phyloP scores from a whole-genome alignment of 768 basidiomycete species.

The Agaricus sinodeliciosus region DNA sequence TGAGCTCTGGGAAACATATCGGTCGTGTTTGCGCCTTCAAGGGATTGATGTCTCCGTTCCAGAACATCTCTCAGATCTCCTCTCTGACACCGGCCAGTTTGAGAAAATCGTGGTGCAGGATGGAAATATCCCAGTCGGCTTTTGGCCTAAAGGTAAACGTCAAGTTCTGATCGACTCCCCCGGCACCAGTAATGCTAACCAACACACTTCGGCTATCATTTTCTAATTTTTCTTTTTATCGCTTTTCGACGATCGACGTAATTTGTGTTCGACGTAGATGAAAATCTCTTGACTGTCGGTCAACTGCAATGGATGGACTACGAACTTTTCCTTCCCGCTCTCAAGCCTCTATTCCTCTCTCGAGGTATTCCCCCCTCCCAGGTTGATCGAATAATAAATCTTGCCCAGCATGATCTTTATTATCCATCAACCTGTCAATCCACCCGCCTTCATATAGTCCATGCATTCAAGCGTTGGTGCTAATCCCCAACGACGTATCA shows the following conservation, averaged over 20 bases:
- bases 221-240: background rate
- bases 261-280: constrained; percentile 31
- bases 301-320: constrained; percentile 72
- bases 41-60: constrained; percentile 56
- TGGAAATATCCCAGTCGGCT: constrained; percentile 62
- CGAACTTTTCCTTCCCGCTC: constrained; percentile 56
- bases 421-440: constrained; percentile 46
- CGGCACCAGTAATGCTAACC: background rate
- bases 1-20: constrained; percentile 56
- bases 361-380: constrained; percentile 45
- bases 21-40: constrained; percentile 43
- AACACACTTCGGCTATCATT: background rate
- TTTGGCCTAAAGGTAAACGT: constrained; percentile 53
- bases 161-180: background rate
- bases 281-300: constrained; percentile 52
- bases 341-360: constrained; percentile 53
- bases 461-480: constrained; percentile 34
- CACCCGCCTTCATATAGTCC: constrained; percentile 50
- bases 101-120: constrained; percentile 49
- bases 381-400: constrained; percentile 49
- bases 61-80: constrained; percentile 41
- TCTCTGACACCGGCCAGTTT: constrained; percentile 43
- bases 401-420: constrained; percentile 63
- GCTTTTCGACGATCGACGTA: background rate
- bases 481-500: constrained; percentile 9